Evolutionary conservation across 306 rosid species (phyloP), one percentile per base, ranked within the genome.

Genomic region (Luffa acutangula): DNA sequence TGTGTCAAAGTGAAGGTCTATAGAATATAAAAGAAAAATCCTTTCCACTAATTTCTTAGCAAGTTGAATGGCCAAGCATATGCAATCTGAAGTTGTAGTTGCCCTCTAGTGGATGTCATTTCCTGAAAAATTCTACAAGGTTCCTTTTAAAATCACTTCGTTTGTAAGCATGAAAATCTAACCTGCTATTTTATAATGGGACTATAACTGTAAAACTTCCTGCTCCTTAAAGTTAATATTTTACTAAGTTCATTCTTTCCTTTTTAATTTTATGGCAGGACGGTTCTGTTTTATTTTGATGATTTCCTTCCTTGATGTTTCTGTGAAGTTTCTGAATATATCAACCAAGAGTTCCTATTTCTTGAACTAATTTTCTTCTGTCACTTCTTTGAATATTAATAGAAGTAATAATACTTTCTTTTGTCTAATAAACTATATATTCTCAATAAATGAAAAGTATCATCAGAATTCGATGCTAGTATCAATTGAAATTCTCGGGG

Each of bases 41-140:
- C 34, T 20, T 43, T 25, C 11, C 76, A 71, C 76, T n/a, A 45
- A 71, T 71, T 71, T 45, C 76, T 10, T 45, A 17, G 25, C 49
- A 66, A 17, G 74, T 39, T 66, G 51, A 4, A n/a, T 69, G 52
- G 53, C 15, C 52, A 69, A 41, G 49, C 34, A 2, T 69, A 2
- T 41, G 53, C 75, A 69, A 69, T 7, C 36, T 48, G 39, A 48
- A 46, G 77, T 21, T 17, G 51, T 46, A 25, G 42, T 46, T 48
- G 36, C 12, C 12, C 41, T 72, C 77, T 72, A 72, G 58, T 12
- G 36, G 39, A 5, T n/a, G 1, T 72, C 58, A 46, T 46, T 58
- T 46, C 42, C 77, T 72, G 37, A 72, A 72, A 72, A 25, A 72
- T 46, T 46, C 54, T 46, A 72, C 77, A 25, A 39, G 74, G 74